A percentile compares a stretch with the other conserved stretches of the same genome.
Evolutionary conservation across 2,329 filamentous ascomycete genomes (phyloP).

Genomic region (Thielaviopsis ethacetica): DNA sequence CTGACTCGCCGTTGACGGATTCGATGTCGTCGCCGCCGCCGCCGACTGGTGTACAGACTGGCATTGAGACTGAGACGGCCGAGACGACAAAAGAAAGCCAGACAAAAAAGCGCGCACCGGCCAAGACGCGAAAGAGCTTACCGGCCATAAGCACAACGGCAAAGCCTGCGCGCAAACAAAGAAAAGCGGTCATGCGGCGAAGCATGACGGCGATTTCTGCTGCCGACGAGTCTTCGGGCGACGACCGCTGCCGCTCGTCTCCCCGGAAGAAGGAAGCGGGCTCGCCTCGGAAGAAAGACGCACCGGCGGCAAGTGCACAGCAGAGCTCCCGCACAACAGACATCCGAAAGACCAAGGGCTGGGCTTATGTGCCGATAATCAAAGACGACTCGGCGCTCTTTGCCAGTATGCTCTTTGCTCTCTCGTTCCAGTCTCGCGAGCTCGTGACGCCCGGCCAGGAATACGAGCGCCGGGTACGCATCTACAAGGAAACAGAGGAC

Average conservation of each 20-base stretch:
- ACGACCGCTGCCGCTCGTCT: slow-evolving; percentile 3
- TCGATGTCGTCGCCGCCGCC: neutral
- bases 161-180: neutral
- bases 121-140: neutral
- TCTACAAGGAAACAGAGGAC: slow-evolving; percentile 33
- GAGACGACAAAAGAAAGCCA: neutral
- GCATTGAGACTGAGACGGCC: neutral
- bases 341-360: slow-evolving; percentile 3
- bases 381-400: slow-evolving; percentile 35
- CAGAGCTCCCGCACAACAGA: neutral
- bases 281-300: neutral
- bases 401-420: slow-evolving; percentile 69
- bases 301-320: neutral
- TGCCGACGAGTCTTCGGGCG: slow-evolving; percentile 3
- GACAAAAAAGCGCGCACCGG: neutral
- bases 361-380: slow-evolving; percentile 8
- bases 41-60: neutral
- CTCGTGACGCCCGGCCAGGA: slow-evolving; percentile 38
- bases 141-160: neutral
- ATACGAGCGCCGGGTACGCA: slow-evolving; percentile 22
- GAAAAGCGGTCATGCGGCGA: neutral
- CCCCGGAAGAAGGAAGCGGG: neutral
- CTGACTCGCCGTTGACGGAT: neutral
- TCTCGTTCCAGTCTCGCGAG: slow-evolving; percentile 47
- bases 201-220: neutral